phyloP scores from a whole-genome alignment of 1,284 basidiomycete genomes.

The Cryptococcus amylolentus region DNA sequence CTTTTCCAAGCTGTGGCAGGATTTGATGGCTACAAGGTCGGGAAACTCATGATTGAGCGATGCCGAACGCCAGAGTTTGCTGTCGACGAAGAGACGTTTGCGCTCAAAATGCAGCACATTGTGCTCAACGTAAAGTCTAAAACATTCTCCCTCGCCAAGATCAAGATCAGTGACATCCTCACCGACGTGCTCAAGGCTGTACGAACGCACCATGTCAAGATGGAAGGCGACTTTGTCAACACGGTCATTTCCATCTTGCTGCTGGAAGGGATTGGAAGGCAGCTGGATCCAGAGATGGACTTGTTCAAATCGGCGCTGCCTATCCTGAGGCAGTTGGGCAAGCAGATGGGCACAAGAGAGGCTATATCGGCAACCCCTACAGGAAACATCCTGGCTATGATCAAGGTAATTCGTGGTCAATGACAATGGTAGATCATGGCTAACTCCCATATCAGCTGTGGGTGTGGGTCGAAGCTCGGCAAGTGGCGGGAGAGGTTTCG shows the following conservation, averaged over 20 bases:
- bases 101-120: slow-evolving; percentile 94
- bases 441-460: slow-evolving; percentile 59
- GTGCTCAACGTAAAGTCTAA: slow-evolving; percentile 90
- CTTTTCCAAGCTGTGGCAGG: slow-evolving; percentile 92
- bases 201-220: slow-evolving; percentile 90
- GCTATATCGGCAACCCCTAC: slow-evolving; percentile 62
- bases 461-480: slow-evolving; percentile 85
- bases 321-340: slow-evolving; percentile 80
- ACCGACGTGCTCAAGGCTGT: slow-evolving; percentile 85
- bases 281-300: slow-evolving; percentile 87
- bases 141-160: slow-evolving; percentile 91
- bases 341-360: slow-evolving; percentile 78
- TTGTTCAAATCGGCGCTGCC: slow-evolving; percentile 89
- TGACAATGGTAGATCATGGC: background rate
- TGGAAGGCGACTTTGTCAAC: slow-evolving; percentile 98
- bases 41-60: slow-evolving; percentile 92
- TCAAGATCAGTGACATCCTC: slow-evolving; percentile 92
- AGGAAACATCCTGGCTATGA: slow-evolving; percentile 71
- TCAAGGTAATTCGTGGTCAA: slow-evolving; percentile 62
- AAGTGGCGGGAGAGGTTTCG: slow-evolving; percentile 72
- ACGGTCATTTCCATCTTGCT: slow-evolving; percentile 92
- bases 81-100: slow-evolving; percentile 89
- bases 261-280: slow-evolving; percentile 92
- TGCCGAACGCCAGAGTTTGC: slow-evolving; percentile 89
- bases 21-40: slow-evolving; percentile 93